Conservation (phyloP, 73 alveolate genomes). For the Paramecium pentaurelia region DNA sequence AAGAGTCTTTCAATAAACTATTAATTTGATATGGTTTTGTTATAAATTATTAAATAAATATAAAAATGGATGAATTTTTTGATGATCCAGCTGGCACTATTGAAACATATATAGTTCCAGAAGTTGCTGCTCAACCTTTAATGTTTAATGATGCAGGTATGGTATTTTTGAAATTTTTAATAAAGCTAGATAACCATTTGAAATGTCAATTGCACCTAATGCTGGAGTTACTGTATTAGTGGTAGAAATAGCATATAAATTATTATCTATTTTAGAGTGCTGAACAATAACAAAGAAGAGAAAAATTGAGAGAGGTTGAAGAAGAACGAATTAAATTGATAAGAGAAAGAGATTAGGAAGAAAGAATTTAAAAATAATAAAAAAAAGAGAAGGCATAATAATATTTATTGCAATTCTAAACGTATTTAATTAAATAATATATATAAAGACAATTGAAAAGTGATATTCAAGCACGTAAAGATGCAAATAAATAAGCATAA, state of each 20-base stretch:
- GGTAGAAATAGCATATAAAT: background rate
- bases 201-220: background rate
- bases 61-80: background rate
- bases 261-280: background rate
- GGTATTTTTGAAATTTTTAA: background rate
- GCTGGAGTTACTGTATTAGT: background rate
- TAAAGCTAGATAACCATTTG: background rate
- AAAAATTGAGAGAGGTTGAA: background rate
- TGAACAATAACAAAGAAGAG: slow-evolving; percentile 5
- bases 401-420: background rate
- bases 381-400: background rate
- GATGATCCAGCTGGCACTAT: background rate
- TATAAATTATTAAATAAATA: background rate
- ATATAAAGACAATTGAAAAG: background rate
- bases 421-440: background rate
- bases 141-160: background rate
- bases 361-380: background rate
- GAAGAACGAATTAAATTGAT: background rate
- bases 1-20: background rate
- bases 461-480: background rate
- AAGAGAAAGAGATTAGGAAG: slow-evolving; percentile 26
- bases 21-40: background rate
- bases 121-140: background rate
- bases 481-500: background rate
- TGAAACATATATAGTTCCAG: background rate